These are phyloP conservation scores for Aspergillus oerlinghausenensis DNA, from an alignment of 2,329 filamentous ascomycete species.

Conservation along the genomic window DNA sequence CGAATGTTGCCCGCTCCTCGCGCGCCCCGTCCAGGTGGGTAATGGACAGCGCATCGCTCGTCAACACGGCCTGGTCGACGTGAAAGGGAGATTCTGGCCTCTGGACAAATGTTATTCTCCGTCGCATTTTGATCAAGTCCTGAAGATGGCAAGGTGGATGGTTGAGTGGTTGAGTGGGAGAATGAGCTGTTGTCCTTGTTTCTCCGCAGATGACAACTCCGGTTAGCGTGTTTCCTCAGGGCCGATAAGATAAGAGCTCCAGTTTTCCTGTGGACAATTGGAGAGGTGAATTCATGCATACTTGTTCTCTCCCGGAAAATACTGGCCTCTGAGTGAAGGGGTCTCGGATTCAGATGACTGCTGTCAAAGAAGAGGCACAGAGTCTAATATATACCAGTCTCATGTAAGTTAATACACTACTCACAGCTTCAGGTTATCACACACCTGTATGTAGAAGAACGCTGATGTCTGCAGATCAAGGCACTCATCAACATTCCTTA, in stretches of 20 bases:
- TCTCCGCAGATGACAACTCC: not conserved
- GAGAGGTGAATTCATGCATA: too few relatives aligned
- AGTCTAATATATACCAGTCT: too few relatives aligned
- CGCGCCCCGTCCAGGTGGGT: conserved; percentile 61
- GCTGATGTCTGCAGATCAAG: too few relatives aligned
- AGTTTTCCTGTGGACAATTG: too few relatives aligned
- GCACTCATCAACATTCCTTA: too few relatives aligned
- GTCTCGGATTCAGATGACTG: too few relatives aligned
- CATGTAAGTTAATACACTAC: too few relatives aligned
- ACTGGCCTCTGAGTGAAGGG: too few relatives aligned
- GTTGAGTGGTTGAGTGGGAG: not conserved
- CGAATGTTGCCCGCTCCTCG: conserved; percentile 74
- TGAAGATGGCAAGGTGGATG: not conserved
- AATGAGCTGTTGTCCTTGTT: not conserved
- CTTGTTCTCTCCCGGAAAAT: too few relatives aligned
- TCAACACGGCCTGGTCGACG: conserved; percentile 58
- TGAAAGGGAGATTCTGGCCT: conserved; percentile 60
- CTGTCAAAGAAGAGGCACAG: too few relatives aligned
- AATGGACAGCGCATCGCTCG: conserved; percentile 51
- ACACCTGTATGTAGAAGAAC: too few relatives aligned
- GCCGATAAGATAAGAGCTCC: conserved; percentile 3
- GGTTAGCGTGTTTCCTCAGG: not conserved
- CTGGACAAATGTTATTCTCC: conserved; percentile 68
- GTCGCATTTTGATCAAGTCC: conserved; percentile 28
- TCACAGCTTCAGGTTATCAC: too few relatives aligned